Percentiles rank a stretch among this genome's conserved stretches.
Evolutionary conservation across 306 rosid species (phyloP).

Genomic region (Oemleria cerasiformis): DNA sequence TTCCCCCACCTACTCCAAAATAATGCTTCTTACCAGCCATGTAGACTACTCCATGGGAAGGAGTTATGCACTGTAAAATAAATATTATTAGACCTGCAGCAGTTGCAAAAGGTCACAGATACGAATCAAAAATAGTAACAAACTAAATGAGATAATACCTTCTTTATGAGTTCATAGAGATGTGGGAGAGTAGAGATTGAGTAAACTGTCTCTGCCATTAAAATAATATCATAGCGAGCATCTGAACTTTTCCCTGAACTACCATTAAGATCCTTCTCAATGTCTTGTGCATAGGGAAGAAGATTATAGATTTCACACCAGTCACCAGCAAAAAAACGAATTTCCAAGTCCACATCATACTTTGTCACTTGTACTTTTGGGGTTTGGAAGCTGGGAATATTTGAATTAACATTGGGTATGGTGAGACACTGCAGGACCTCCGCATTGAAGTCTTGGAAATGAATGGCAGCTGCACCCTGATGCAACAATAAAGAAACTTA

Average conservation of each 20-base stretch:
- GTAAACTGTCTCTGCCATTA: constrained; percentile 98
- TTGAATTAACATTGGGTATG: constrained; percentile 70
- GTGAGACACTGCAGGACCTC: constrained; percentile 83
- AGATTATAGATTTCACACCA: constrained; percentile 82
- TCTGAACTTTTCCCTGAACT: constrained; percentile 19
- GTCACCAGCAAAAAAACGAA: constrained; percentile 85
- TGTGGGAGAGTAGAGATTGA: constrained; percentile 57
- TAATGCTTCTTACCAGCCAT: constrained; percentile 93
- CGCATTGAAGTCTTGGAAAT: constrained; percentile 93
- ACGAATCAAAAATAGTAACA: constrained; percentile 10
- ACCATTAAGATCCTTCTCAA: constrained; percentile 16
- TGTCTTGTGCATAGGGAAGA: constrained; percentile 47
- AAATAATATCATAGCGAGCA: constrained; percentile 72
- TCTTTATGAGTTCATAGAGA: constrained; percentile 77
- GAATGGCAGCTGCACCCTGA: constrained; percentile 75
- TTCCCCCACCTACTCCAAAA: constrained; percentile 97
- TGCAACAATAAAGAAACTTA: constrained; percentile 25
- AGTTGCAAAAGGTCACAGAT: background rate
- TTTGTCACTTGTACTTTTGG: constrained; percentile 26
- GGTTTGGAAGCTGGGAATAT: constrained; percentile 32
- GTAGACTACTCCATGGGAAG: constrained; percentile 62
- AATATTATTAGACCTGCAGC: constrained; percentile 20
- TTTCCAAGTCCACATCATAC: constrained; percentile 34
- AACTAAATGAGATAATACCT: constrained; percentile 46
- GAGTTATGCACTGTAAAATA: constrained; percentile 49